Base-by-base conservation (phyloP, 1,139 yeast species). In the Suhomyces atakaporum region DNA sequence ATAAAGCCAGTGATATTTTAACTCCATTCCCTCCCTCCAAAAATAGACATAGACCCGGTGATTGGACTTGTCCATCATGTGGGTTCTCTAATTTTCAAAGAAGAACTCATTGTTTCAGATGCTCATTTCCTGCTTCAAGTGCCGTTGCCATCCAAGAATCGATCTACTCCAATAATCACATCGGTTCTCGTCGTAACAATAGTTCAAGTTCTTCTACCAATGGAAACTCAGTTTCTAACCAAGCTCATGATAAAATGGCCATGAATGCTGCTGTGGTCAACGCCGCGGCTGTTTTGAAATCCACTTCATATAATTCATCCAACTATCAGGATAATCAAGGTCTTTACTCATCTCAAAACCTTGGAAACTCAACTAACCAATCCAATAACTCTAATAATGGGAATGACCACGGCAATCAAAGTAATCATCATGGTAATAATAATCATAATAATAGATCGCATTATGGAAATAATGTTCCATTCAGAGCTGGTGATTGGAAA, bases 401-500 rank as follows among this genome's bases (percentile, higher is more conserved):
- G 5, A 18, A 21, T 9, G 33, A 32, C 7, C 29, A 36, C 23
- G 25, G 32, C 25, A 38, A 40, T 35, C 29, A 42, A 42, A 33
- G 32, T 38, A 45, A 41, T 38, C 39, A 39, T 34, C 31, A 28
- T 23, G 43, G 33, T 25, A 40, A 41, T 27, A 40, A 43, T 40
- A 42, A 47, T 39, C 44, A 53, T 36, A 46, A 52, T 35, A 42
- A 40, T 15, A 43, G 57, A 14, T 40, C 51, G 4, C 59, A 57
- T 31, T 59, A 60, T 39, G 56, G 57, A 23, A 61, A 54, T 29
- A 68, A 75, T 44, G 95, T 89, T 9, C 97, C 97, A 11, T 90
- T 90, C 62, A 77, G 97, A 52, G 97, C 97, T 2, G 97, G 97
- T 31, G 97, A 90, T 61, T 90, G 97, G 97, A 89, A 88, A 59